Conservation (phyloP, 83 land plant species). For the Picea abies region DNA sequence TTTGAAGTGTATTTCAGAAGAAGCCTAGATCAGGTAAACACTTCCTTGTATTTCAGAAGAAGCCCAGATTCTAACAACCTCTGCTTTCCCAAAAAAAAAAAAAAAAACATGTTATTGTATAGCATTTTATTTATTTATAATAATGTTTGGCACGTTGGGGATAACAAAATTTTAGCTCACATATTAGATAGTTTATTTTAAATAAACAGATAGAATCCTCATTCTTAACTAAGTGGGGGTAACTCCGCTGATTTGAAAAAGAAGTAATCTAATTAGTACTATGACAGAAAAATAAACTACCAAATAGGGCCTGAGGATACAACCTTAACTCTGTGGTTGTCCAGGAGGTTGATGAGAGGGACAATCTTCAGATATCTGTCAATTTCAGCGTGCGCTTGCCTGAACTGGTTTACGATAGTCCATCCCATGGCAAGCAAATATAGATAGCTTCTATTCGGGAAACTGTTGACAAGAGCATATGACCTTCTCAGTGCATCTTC, state of each 20-base stretch:
- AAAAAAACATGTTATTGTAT: too few species aligned
- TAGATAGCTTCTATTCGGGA: slow-evolving; percentile 83
- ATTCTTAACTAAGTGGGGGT: too few species aligned
- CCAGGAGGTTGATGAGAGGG: slow-evolving; percentile 88
- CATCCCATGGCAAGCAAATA: slow-evolving; percentile 96
- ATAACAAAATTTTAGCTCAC: too few species aligned
- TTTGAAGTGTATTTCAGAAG: not conserved
- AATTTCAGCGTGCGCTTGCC: slow-evolving; percentile 82
- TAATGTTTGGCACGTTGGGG: too few species aligned
- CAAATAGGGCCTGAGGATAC: not conserved
- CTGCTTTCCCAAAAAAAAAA: too few species aligned
- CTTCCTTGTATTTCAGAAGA: too few species aligned
- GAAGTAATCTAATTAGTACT: not conserved
- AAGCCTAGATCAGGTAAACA: slow-evolving; percentile 5
- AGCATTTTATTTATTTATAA: too few species aligned
- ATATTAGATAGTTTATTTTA: too few species aligned
- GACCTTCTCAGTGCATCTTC: slow-evolving; percentile 87
- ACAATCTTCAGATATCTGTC: slow-evolving; percentile 73
- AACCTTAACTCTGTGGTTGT: slow-evolving; percentile 73
- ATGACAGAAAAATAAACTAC: not conserved
- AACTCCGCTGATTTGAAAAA: too few species aligned
- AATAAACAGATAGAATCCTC: too few species aligned
- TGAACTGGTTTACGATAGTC: slow-evolving; percentile 87
- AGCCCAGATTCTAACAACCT: too few species aligned
- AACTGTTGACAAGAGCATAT: slow-evolving; percentile 70